Evolutionary conservation across 2,329 filamentous ascomycete genomes (phyloP), one percentile per base, ranked within the genome.

Genomic region (Epichloe uncinata): DNA sequence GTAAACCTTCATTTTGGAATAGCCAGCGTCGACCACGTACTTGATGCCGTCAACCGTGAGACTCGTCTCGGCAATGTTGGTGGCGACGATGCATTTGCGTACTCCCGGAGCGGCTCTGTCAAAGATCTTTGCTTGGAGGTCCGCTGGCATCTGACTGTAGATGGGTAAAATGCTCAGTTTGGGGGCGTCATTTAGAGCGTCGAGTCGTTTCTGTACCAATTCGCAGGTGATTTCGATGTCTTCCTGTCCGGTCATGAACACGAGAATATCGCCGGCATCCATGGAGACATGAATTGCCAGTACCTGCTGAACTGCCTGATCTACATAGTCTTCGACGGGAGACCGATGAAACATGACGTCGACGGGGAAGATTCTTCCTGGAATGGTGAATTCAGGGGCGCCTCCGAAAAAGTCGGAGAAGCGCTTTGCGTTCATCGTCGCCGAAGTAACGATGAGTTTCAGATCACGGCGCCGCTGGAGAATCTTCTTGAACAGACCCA

Each of bases 201-300:
- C 84, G 15, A 98, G 73, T 42, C 93, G 78, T 63, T 96, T 91
- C 49, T 87, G 87, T 3, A 97, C 78, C 18, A 97, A 73, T 61
- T 98, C 93, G 63, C 93, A 98, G 0, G 94, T 98, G 41, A 85
- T 85, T 66, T 98, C 93, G 54, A 98, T 98, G 61, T 98, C 93
- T 68, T 98, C 94, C 65, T 97, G 93, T 11, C 93, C 93, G 0
- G 94, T 98, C 93, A 98, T 98, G 67, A 98, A 98, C 8, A 98
- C 91, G 8, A 98, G 73, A 50, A 98, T 97, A 67, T 98, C 93
- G 12, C 93, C 93, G 0, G 81, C 69, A 0, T 87, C 87, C 74
- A 97, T 94, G 0, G 90, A 95, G 11, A 98, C 90, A 60, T 98
- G 93, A 47, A 98, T 97, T 1, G 89, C 85, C 44, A 98, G 75